phyloP scores from a whole-genome alignment of 1,284 basidiomycete genomes.

The Tylopilus sp. region DNA sequence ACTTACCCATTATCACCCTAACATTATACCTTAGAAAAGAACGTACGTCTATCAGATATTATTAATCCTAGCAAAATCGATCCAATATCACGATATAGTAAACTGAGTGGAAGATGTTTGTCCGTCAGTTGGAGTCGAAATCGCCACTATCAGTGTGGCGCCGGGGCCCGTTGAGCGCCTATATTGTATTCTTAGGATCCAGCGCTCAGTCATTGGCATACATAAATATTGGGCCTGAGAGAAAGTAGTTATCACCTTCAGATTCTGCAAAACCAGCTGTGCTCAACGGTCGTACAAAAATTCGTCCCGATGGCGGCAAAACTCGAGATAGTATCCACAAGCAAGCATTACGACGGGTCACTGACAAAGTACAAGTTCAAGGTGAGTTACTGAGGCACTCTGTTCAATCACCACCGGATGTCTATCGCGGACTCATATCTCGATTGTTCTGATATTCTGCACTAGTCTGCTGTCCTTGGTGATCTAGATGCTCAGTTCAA shows the following conservation, averaged over 20 bases:
- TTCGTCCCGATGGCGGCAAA: slow-evolving; percentile 26
- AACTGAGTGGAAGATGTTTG: too few species aligned
- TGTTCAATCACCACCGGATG: too few species aligned
- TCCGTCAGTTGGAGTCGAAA: too few species aligned
- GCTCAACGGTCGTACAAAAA: neutral
- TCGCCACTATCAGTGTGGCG: too few species aligned
- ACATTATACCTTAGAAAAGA: slow-evolving; percentile 18
- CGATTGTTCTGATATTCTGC: neutral
- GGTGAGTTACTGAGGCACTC: slow-evolving; percentile 48
- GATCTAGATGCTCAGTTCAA: slow-evolving; percentile 89
- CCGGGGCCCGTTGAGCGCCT: too few species aligned
- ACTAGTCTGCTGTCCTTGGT: slow-evolving; percentile 78
- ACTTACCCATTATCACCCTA: slow-evolving; percentile 8
- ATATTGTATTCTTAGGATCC: slow-evolving; percentile 9
- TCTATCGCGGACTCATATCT: neutral
- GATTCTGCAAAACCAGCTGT: neutral
- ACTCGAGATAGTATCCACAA: slow-evolving; percentile 62
- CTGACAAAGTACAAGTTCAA: slow-evolving; percentile 91
- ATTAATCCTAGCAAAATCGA: too few species aligned
- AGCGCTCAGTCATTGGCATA: neutral
- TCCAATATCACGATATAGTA: too few species aligned
- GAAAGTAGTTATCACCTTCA: too few species aligned
- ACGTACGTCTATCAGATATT: neutral
- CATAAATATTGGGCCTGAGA: slow-evolving; percentile 13
- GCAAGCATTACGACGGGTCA: slow-evolving; percentile 83